Base-by-base conservation (phyloP, 208 protist species). In the Crithidia sp. region DNA sequence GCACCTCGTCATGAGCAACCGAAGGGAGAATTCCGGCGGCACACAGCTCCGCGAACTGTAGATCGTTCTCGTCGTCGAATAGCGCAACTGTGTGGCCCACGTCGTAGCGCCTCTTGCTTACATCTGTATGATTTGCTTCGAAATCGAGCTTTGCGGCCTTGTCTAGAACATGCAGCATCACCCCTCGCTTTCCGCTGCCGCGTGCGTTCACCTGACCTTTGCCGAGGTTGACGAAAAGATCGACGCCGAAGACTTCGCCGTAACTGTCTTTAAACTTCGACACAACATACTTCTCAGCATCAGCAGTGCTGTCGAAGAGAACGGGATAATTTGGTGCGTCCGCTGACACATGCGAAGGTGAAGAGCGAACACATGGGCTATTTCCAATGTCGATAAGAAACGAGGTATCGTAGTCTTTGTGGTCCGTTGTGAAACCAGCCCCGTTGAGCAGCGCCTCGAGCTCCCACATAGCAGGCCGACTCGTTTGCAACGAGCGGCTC, bases 41-140 rank as follows among this genome's bases (percentile, higher is more conserved):
- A 61, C 84, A 88, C 12, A 67, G 41, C 55, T 67, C 71, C 2
- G 77, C 81, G 57, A 89, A 80, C 9, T 71, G 69, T 12, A 86
- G 54, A 49, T 79, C 71, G 19, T 89, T 86, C 50, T 75, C 72
- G 39, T 82, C 77, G 44, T 86, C 78, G 53, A 85, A 89, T 19
- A 87, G 47, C 2, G 73, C 71, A 10, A 83, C 67, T 5, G 74
- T 66, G n/a, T 71, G 41, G 16, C 58, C 59, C 4, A 66, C n/a
- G 10, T 28, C 73, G 55, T 76, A 85, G 4, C 16, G 5, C 3
- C 44, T 43, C 14, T 3, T 12, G 37, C 41, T n/a, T 71, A 6
- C 19, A 39, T 9, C 9, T 36, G 53, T 62, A 14, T 28, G 12
- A 55, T 60, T 79, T 14, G 61, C 44, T 47, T 56, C 13, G 4